Base-by-base conservation (phyloP, 2,329 filamentous ascomycete genomes). In the Pseudopyrenochaeta lycopersici region DNA sequence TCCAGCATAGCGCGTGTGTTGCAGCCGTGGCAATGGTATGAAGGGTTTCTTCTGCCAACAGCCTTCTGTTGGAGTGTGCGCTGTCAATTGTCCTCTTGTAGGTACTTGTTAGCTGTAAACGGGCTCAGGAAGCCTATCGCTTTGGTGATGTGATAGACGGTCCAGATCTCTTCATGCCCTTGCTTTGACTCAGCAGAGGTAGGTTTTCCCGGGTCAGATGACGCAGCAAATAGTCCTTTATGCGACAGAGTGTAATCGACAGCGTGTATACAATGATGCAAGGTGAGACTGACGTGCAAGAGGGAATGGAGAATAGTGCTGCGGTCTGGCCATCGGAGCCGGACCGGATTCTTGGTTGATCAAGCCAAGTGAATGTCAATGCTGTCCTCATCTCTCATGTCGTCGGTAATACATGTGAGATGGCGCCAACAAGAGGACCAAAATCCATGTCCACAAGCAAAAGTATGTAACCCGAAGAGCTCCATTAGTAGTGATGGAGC, bases 341-440 rank as follows among this genome's bases (percentile, higher is more conserved):
- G 5, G 33, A 36, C 20, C 20, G 12, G 2, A 15, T 41, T 15
- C 39, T 29, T 29, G 12, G 39, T n/a, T 41, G 23, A 41, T 29
- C 11, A 29, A 21, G 11, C 39, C 14, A n/a, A 27, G 14, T 42
- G 41, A 44, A 27, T 49, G 17, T 15, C 49, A 46, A 43, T 18
- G 42, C 31, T 12, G 21, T 36, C 40, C 30, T 31, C 41, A 21
- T 40, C 41, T 18, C 11, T 21, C 21, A 50, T 54, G 54, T 54
- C 54, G 54, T 57, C 51, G 51, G 9, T 39, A 33, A 42, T 18
- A 29, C 32, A 20, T 33, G n/a, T 43, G 21, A 29, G 14, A 39
- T 14, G 17, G 20, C 21, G 11, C 14, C 4, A 21, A 6, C 17
- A 23, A 18, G 20, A 5, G 20, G 3, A 39, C 18, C 21, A 27